Base-by-base conservation (phyloP, 2,329 filamentous ascomycete species). In the Ceratocystis colombiana region DNA sequence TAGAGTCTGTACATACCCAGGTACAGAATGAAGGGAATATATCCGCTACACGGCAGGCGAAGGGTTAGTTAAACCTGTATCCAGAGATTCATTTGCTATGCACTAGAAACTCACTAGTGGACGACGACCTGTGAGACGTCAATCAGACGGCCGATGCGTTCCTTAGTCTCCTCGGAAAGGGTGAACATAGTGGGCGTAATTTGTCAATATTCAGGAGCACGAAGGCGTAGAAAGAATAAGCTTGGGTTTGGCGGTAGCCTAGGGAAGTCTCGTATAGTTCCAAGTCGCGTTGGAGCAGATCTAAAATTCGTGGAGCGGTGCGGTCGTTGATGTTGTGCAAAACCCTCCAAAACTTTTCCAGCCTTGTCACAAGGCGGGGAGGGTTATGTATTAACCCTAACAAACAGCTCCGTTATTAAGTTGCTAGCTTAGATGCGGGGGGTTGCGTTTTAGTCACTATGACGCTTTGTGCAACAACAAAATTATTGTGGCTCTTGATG, bases 81-180 rank as follows among this genome's bases (percentile, higher is more conserved):
- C 5, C 5, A 5, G 8, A n/a, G 15, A 7, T 59, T 15, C 8
- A 33, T n/a, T 22, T 59, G 15, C 28, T n/a, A 5, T 30, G 55
- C 17, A 25, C 17, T n/a, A 15, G 8, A 1, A 33, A 75, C 88
- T 71, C 84, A 95, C 90, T 97, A 99, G 80, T 99, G 94, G 74
- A 99, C 88, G 68, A 89, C 91, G 73, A 96, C 87, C 73, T 92
- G 86, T 69, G 91, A 94, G 76, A 96, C 80, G 78, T 97, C 94
- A 76, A 99, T 94, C 79, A 97, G 84, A 82, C 92, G 93, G 74
- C 89, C 87, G 78, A 99, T 96, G 82, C 94, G 91, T 87, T 99
- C 94, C 88, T 97, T 97, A 74, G 92, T 91, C 81, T 99, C 94
- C 79, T 99, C 94, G 64, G 94, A 97, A 71, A 97, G 87, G 73